These are phyloP conservation scores for Penicillium desertorum DNA, from an alignment of 495 filamentous ascomycete species.

Conservation along the genomic window DNA sequence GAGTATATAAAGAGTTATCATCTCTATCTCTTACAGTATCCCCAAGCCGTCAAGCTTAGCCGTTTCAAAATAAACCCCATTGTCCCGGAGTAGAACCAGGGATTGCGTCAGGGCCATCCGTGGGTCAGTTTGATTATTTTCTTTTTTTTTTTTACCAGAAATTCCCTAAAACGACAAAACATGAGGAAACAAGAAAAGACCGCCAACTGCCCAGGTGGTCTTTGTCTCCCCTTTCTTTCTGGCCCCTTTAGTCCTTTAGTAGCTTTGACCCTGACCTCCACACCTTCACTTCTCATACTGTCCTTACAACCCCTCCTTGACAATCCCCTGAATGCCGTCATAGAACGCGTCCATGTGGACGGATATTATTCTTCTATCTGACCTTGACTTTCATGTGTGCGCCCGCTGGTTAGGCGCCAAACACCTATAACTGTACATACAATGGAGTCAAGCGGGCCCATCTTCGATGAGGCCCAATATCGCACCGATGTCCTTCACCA, in stretches of 20 bases:
- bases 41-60: neutral
- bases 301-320: conserved; percentile 9
- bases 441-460: conserved; percentile 18
- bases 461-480: conserved; percentile 41
- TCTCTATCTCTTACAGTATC: neutral
- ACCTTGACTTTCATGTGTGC: conserved; percentile 22
- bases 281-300: neutral
- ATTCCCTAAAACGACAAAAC: conserved; percentile 2
- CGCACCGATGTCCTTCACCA: conserved; percentile 40
- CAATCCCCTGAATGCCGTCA: conserved; percentile 34
- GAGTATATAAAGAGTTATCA: neutral
- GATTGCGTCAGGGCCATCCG: conserved; percentile 21
- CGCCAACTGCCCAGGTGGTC: neutral
- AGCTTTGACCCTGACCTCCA: conserved; percentile 8
- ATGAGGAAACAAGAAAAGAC: neutral
- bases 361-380: neutral
- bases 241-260: neutral
- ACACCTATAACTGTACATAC: conserved; percentile 14
- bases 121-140: conserved; percentile 19
- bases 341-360: conserved; percentile 31
- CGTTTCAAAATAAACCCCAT: conserved; percentile 6
- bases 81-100: neutral
- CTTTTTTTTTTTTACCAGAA: neutral
- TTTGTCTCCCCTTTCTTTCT: conserved; percentile 2
- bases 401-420: conserved; percentile 29